Conservation (phyloP, 495 filamentous ascomycete species). For the Talaromyces thailandensis region DNA sequence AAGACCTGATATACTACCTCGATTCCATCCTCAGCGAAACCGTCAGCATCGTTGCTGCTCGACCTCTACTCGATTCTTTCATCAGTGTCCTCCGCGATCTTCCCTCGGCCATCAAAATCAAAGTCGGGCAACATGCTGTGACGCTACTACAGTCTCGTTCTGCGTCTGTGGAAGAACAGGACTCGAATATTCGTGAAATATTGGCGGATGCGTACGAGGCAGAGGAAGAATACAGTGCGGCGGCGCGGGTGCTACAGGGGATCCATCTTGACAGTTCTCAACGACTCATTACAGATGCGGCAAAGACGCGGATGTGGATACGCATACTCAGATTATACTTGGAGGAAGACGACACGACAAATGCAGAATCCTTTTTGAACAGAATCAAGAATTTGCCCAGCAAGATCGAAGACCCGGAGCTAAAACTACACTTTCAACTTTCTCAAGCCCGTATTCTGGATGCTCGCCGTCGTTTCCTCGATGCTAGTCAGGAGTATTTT, state of each 20-base stretch:
- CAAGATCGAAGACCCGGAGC: constrained; percentile 59
- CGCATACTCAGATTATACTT: constrained; percentile 91
- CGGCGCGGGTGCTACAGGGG: constrained; percentile 68
- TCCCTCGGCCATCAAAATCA: constrained; percentile 52
- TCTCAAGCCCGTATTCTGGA: constrained; percentile 90
- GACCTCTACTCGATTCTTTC: constrained; percentile 61
- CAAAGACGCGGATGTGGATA: constrained; percentile 77
- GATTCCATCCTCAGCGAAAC: constrained; percentile 57
- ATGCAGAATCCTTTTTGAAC: constrained; percentile 80
- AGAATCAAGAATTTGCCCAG: constrained; percentile 86
- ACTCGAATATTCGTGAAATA: constrained; percentile 66
- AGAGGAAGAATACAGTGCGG: constrained; percentile 69
- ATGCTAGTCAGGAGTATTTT: constrained; percentile 81
- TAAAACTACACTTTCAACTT: constrained; percentile 77
- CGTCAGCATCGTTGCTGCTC: constrained; percentile 66
- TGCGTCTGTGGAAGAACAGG: constrained; percentile 78
- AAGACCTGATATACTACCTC: constrained; percentile 60
- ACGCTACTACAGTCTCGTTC: constrained; percentile 53
- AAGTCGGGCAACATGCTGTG: constrained; percentile 60
- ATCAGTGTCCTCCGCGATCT: constrained; percentile 50
- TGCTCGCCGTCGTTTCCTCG: constrained; percentile 81
- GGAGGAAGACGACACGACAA: constrained; percentile 85
- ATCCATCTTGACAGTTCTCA: constrained; percentile 86
- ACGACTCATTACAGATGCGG: constrained; percentile 66
- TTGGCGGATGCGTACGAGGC: constrained; percentile 76